Percentiles rank a stretch among this genome's conserved stretches.
Evolutionary conservation across 495 filamentous ascomycete species (phyloP).

Genomic region (Pyrenula massariospora): DNA sequence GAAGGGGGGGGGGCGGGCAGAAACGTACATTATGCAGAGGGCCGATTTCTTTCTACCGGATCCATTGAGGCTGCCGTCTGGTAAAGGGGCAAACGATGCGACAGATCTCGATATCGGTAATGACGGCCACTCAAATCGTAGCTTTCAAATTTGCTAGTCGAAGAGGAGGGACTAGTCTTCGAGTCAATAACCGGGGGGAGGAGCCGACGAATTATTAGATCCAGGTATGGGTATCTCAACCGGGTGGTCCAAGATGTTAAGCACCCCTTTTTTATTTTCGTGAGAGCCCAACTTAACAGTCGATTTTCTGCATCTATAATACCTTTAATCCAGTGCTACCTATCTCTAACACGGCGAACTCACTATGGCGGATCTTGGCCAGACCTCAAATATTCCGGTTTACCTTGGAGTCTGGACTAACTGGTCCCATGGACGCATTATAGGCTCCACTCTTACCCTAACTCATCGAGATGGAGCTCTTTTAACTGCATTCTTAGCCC

Average conservation of each 20-base stretch:
- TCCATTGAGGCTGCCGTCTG: neutral
- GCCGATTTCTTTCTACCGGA: neutral
- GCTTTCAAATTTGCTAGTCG: neutral
- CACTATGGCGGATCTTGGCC: neutral
- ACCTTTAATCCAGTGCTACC: neutral
- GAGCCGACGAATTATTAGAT: neutral
- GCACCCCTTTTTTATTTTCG: neutral
- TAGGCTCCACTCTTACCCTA: constrained; percentile 30
- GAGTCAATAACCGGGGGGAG: neutral
- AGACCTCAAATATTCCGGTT: neutral
- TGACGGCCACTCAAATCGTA: neutral
- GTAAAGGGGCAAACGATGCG: neutral
- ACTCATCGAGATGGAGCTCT: constrained; percentile 18
- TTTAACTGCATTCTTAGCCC: constrained; percentile 26
- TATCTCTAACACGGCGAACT: neutral
- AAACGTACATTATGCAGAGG: neutral
- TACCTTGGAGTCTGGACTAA: constrained; percentile 27
- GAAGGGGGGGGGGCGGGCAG: too few relatives aligned
- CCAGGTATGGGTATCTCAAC: neutral
- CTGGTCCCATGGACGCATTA: constrained; percentile 20
- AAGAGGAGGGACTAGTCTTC: too few relatives aligned
- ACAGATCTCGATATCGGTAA: neutral
- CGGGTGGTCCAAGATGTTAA: neutral
- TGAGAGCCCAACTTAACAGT: neutral
- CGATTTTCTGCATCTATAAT: neutral